phyloP scores from a whole-genome alignment of 805 yeast species.

The Cyberlindnera xishuangbannaensis region DNA sequence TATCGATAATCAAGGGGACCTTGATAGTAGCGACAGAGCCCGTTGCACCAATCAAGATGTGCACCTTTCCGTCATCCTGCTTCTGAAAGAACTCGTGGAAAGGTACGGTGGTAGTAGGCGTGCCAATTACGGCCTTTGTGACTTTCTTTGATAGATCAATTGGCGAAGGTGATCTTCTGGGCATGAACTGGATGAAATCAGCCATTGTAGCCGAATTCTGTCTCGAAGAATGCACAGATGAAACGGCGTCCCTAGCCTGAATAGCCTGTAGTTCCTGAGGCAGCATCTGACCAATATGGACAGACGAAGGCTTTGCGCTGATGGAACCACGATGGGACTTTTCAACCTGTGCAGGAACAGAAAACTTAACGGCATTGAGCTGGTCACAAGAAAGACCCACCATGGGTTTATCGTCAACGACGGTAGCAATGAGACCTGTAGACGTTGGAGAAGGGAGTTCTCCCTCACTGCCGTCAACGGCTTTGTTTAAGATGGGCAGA shows the following conservation, averaged over 20 bases:
- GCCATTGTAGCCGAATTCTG: conserved; percentile 23
- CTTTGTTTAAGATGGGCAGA: conserved; percentile 15
- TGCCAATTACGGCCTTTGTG: conserved; percentile 46
- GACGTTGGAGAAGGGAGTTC: conserved; percentile 5
- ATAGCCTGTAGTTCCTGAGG: conserved; percentile 3
- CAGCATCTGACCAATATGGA: conserved; percentile 22
- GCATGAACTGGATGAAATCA: conserved; percentile 22
- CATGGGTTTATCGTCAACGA: too few species aligned
- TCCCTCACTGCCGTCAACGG: too few species aligned
- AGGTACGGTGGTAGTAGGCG: conserved; percentile 64
- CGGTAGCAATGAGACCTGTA: too few species aligned
- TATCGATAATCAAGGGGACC: conserved; percentile 83
- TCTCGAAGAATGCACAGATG: conserved; percentile 23
- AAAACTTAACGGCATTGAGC: conserved; percentile 37
- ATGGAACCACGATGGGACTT: conserved; percentile 53
- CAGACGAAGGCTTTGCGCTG: conserved; percentile 44
- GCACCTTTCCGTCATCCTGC: conserved; percentile 79
- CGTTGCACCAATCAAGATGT: conserved; percentile 85
- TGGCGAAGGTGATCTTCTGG: conserved; percentile 17
- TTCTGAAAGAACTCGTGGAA: conserved; percentile 66
- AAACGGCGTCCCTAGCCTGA: conserved; percentile 6
- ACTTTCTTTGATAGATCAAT: conserved; percentile 28
- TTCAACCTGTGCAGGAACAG: conserved; percentile 36
- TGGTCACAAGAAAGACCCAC: too few species aligned
- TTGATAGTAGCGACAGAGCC: conserved; percentile 97